Evolutionary conservation across 2,329 filamentous ascomycete genomes (phyloP).

Genomic region (Acarospora socialis): DNA sequence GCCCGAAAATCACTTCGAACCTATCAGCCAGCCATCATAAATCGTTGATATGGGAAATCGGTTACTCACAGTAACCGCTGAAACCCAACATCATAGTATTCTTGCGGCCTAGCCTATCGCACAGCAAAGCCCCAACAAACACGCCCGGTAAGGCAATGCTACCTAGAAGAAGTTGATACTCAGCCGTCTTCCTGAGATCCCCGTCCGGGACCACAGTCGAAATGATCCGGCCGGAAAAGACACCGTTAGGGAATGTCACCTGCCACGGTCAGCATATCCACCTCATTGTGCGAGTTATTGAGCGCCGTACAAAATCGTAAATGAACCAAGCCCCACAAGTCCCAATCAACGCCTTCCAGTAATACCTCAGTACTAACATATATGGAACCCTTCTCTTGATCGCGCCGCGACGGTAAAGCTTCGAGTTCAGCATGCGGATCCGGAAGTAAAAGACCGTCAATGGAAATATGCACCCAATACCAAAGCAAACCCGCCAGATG

Average conservation of each 20-base stretch:
- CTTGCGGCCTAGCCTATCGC: slow-evolving; percentile 35
- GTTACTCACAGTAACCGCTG: slow-evolving; percentile 25
- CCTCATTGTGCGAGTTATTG: no score
- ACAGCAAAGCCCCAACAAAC: slow-evolving; percentile 35
- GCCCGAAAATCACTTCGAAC: slow-evolving; percentile 34
- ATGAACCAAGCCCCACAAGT: slow-evolving; percentile 44
- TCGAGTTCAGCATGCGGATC: slow-evolving; percentile 38
- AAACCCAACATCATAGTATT: slow-evolving; percentile 39
- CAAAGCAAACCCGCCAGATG: slow-evolving; percentile 37
- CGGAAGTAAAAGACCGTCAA: slow-evolving; percentile 43
- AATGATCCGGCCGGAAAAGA: slow-evolving; percentile 34
- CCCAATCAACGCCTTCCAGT: slow-evolving; percentile 40
- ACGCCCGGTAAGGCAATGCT: slow-evolving; percentile 35
- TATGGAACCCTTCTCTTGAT: slow-evolving; percentile 40
- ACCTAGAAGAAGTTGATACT: slow-evolving; percentile 36
- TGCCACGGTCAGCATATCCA: slow-evolving; percentile 9
- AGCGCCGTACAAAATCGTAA: slow-evolving; percentile 26
- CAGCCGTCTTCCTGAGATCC: slow-evolving; percentile 29
- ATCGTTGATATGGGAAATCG: background rate
- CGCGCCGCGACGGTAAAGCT: slow-evolving; percentile 37
- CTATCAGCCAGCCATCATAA: background rate
- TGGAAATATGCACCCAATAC: slow-evolving; percentile 35
- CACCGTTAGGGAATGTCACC: slow-evolving; percentile 35
- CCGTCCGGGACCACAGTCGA: slow-evolving; percentile 25
- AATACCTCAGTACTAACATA: slow-evolving; percentile 35